These are phyloP conservation scores for Aspergillus puulaauensis DNA, from an alignment of 2,329 filamentous ascomycete species.

Conservation along the genomic window DNA sequence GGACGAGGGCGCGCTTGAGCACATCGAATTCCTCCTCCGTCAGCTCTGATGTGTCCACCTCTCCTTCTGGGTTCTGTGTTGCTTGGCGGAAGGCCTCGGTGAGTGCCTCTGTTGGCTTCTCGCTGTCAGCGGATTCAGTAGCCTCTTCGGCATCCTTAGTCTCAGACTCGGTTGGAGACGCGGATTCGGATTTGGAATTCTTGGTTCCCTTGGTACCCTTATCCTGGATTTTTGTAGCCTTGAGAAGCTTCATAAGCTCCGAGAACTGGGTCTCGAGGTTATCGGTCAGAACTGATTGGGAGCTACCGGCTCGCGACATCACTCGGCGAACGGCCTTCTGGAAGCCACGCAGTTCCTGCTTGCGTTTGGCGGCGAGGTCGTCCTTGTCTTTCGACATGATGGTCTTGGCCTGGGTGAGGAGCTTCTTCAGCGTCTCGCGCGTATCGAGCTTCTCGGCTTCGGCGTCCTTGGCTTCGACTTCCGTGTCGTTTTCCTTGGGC, in stretches of 20 bases:
- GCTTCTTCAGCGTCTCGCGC: conserved; percentile 51
- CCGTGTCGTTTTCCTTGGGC: conserved; percentile 17
- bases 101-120: conserved; percentile 28
- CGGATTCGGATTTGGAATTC: conserved; percentile 11
- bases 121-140: conserved; percentile 14
- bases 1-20: conserved; percentile 57
- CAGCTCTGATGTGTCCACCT: conserved; percentile 47
- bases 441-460: conserved; percentile 44
- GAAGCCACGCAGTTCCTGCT: conserved; percentile 74
- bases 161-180: conserved; percentile 7
- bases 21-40: conserved; percentile 49
- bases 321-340: conserved; percentile 63
- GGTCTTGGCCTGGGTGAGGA: conserved; percentile 60
- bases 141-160: neutral
- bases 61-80: conserved; percentile 28
- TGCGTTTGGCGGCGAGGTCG: conserved; percentile 65
- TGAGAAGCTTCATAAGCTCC: conserved; percentile 50
- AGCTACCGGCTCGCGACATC: conserved; percentile 54
- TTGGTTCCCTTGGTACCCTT: conserved; percentile 19
- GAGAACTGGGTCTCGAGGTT: conserved; percentile 57
- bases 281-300: conserved; percentile 40
- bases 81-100: conserved; percentile 35
- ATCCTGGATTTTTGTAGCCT: conserved; percentile 36
- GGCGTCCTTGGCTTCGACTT: conserved; percentile 24
- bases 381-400: conserved; percentile 56